Evolutionary conservation across 2,329 filamentous ascomycete genomes (phyloP), one percentile per base, ranked within the genome.

Genomic region (Talaromyces sp.): DNA sequence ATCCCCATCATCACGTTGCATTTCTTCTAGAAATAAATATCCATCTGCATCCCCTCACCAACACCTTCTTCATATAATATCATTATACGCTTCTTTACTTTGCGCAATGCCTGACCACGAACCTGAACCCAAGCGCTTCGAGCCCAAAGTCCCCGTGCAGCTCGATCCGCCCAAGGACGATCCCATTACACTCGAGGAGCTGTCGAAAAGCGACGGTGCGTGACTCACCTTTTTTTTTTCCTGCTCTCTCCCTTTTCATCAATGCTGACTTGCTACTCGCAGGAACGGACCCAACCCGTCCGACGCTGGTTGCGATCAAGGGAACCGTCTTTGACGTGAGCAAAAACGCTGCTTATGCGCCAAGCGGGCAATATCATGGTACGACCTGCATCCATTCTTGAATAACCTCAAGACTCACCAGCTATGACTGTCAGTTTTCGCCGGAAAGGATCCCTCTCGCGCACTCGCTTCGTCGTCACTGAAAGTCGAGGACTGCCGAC

Each of bases 261-360:
- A 33, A 32, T 44, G 9, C 59, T 33, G 13, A 60, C 30, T 55
- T 8, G n/a, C 44, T 4, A 15, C 30, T 39, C 39, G 51, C 59
- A 80, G 74, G 75, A 53, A 75, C 70, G 58, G 73, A 78, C 62
- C 65, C 75, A 17, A 75, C 65, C 57, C 82, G 80, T 62, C 84
- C 85, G 13, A 86, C 81, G 5, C 80, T 83, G 65, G 83, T 88
- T 39, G 84, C 84, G 17, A 87, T 88, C 71, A 86, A 96, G 89
- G 93, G 95, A 68, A 91, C 89, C 64, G 89, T 99, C 58, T 99
- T 97, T 72, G 93, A 99, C 72, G 95, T 99, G 63, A 92, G 86
- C 27, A 90, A 89, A 57, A 99, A 98, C 77, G 87, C 90, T 66
- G 87, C 90, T 17, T 99, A 99, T 74, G 86, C 87, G 54, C 87